phyloP scores from a whole-genome alignment of 768 basidiomycete genomes.

The Kwoniella mangroviensis region DNA sequence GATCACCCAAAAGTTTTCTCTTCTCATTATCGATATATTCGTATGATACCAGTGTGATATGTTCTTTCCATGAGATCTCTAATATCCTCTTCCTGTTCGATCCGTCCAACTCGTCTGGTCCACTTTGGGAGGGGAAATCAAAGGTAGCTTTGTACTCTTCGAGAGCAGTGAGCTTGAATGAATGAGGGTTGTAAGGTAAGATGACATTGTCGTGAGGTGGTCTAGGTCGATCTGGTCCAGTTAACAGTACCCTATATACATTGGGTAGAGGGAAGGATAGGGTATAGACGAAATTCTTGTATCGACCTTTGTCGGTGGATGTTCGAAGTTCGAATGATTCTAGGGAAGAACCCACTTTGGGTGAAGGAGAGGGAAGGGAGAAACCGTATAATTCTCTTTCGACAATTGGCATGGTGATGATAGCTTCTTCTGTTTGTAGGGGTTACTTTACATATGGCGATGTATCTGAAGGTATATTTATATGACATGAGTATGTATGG shows the following conservation, averaged over 20 bases:
- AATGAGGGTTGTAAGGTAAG: conserved; percentile 10
- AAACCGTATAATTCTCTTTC: conserved; percentile 42
- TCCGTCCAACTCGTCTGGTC: conserved; percentile 23
- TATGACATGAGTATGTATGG: no score
- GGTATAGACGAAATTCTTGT: conserved; percentile 39
- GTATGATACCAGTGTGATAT: conserved; percentile 34
- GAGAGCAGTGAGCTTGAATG: conserved; percentile 32
- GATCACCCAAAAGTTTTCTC: conserved; percentile 36
- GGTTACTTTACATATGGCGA: not conserved
- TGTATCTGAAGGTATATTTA: no score
- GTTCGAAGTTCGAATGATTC: conserved; percentile 34
- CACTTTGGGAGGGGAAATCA: conserved; percentile 25
- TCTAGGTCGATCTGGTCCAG: conserved; percentile 41
- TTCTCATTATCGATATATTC: conserved; percentile 26
- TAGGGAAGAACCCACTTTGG: conserved; percentile 26
- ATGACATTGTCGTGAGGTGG: conserved; percentile 52
- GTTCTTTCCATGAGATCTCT: conserved; percentile 36
- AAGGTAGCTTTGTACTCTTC: conserved; percentile 33
- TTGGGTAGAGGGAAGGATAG: conserved; percentile 45
- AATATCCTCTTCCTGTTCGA: conserved; percentile 28
- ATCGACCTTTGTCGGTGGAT: conserved; percentile 16
- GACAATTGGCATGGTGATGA: conserved; percentile 37
- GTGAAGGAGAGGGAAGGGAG: conserved; percentile 13
- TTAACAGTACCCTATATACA: conserved; percentile 42
- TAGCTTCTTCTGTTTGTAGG: not conserved